Percentiles rank a stretch among this genome's conserved stretches.
phyloP scores from a whole-genome alignment of 441 rosid species.

The Corymbia citriodora region DNA sequence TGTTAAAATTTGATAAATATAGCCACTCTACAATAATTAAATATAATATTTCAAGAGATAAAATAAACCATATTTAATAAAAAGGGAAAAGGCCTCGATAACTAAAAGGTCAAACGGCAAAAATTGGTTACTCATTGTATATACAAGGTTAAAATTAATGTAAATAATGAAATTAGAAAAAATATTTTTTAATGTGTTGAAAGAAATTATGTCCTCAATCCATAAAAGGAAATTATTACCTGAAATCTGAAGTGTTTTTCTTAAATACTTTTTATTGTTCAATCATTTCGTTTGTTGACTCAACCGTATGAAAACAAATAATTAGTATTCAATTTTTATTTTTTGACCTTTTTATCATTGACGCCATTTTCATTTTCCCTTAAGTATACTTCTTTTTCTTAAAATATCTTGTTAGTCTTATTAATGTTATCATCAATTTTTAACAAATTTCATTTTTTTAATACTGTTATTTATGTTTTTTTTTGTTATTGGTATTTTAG shows the following conservation, averaged over 20 bases:
- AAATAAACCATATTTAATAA: neutral
- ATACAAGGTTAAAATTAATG: neutral
- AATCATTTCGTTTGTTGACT: neutral
- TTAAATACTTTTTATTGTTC: neutral
- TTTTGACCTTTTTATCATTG: neutral
- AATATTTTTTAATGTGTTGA: neutral
- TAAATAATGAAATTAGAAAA: neutral
- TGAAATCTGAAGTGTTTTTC: neutral
- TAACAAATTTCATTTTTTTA: neutral
- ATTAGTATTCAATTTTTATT: neutral
- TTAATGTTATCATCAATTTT: fast-evolving
- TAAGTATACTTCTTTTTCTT: neutral
- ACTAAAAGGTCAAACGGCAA: neutral
- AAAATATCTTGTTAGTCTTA: neutral
- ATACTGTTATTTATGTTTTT: neutral
- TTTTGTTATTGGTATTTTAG: neutral
- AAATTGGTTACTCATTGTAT: neutral
- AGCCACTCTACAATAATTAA: neutral
- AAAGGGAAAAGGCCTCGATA: neutral
- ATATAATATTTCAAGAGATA: neutral
- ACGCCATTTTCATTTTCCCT: neutral
- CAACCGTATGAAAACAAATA: neutral
- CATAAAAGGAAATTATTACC: neutral
- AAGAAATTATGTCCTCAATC: neutral
- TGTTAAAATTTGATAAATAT: neutral